These are phyloP conservation scores for Podaxis sp. DNA, from an alignment of 768 basidiomycete genomes.

Conservation along the genomic window DNA sequence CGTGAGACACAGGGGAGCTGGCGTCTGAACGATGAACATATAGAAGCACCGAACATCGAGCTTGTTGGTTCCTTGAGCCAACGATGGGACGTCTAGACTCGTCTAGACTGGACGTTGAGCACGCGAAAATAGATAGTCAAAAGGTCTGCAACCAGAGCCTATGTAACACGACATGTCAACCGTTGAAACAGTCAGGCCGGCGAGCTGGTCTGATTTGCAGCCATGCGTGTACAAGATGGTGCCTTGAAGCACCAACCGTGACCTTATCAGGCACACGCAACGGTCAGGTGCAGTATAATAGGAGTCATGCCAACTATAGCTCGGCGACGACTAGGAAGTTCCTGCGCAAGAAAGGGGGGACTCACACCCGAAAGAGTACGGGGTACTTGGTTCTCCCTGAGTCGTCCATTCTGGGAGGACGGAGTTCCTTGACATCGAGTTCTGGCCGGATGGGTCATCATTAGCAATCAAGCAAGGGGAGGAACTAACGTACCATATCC, in stretches of 20 bases:
- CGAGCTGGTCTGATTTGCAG: constrained; percentile 2
- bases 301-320: constrained; percentile 4
- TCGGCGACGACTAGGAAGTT: background rate
- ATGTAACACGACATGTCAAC: background rate
- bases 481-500: constrained; percentile 65
- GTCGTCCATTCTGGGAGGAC: constrained; percentile 91
- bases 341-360: constrained; percentile 13
- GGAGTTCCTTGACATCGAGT: constrained; percentile 87
- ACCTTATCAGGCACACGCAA: background rate
- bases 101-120: constrained; percentile 5
- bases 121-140: background rate
- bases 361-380: constrained; percentile 85
- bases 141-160: background rate
- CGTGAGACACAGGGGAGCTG: background rate
- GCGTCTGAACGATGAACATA: background rate
- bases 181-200: background rate
- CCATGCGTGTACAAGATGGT: background rate
- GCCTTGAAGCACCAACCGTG: background rate
- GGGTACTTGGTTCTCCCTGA: constrained; percentile 96
- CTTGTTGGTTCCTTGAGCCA: background rate
- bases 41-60: background rate
- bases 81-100: background rate
- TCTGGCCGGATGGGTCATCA: constrained; percentile 43
- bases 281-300: background rate
- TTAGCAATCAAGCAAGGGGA: background rate